Evolutionary conservation across 1,139 yeast genomes (phyloP), one percentile per base, ranked within the genome.

Genomic region (Schwanniomyces etchellsii): DNA sequence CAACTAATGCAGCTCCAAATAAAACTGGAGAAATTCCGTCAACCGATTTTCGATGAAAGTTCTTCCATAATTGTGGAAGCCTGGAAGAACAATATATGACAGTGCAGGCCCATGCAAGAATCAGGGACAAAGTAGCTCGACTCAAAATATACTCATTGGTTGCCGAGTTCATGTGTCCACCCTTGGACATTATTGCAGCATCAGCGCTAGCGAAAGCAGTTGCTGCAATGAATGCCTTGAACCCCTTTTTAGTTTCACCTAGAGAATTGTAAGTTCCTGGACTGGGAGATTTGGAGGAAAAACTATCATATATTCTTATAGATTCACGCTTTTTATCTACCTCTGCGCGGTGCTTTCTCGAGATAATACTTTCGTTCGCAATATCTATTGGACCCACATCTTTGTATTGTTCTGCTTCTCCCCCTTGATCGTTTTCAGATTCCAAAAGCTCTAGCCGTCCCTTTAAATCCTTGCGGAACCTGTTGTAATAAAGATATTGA

Each of bases 31-130:
- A 81, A 2, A 88, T 64, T 3, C 96, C 97, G 26, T 79, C 80
- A 0, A 95, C 91, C 3, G 95, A 81, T 47, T 81, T 80, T 28
- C 95, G 64, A 37, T 62, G 51, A 50, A 77, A 78, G 57, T 89
- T 89, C 45, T 83, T 84, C 51, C 70, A 60, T 28, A 89, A 60
- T 50, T 89, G 98, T 1, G 98, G 98, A 31, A 88, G 60, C 39
- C 98, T 65, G 2, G 96, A 85, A 6, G 76, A 58, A 35, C 88
- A 69, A 50, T 91, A 89, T 31, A 85, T 76, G 5, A 58, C 45
- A 0, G 95, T 85, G 42, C 95, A 86, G 4, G 73, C 50, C 94
- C 96, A 91, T 0, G 96, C 93, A 30, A 83, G 61, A 0, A 72
- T 34, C 5, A 64, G 50, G 0, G 94, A 95, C 17, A 64, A 34